Percentiles rank a stretch among this genome's conserved stretches.
These are phyloP conservation scores for Cryptococcus sp. DNA, from an alignment of 1,284 basidiomycete species.

Conservation along the genomic window DNA sequence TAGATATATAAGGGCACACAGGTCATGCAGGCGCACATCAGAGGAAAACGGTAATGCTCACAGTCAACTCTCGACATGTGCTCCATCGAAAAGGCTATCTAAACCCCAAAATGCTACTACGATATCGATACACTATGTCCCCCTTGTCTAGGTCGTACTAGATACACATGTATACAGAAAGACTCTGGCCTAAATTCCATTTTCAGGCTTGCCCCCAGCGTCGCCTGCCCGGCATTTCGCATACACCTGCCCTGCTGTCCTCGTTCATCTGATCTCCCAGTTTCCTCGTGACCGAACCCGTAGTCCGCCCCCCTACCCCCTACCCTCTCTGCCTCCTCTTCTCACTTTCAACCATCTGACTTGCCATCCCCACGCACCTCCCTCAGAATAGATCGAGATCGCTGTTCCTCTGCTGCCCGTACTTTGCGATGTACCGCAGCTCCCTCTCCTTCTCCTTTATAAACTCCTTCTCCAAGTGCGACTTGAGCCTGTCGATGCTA, in stretches of 20 bases:
- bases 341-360: too few relatives aligned
- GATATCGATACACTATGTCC: constrained; percentile 5
- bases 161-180: neutral
- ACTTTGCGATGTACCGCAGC: constrained; percentile 33
- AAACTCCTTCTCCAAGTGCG: constrained; percentile 47
- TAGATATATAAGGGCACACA: too few relatives aligned
- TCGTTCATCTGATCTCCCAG: neutral
- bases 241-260: too few relatives aligned
- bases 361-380: neutral
- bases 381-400: constrained; percentile 20
- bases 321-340: neutral
- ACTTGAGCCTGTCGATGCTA: constrained; percentile 74
- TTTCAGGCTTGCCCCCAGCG: neutral
- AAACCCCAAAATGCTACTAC: too few relatives aligned
- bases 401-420: constrained; percentile 21
- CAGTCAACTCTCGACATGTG: too few relatives aligned
- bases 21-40: too few relatives aligned
- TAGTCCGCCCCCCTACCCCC: neutral
- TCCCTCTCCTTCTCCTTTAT: constrained; percentile 26
- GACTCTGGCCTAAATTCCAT: neutral
- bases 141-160: neutral
- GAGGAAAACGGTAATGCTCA: too few relatives aligned
- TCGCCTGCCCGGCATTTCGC: neutral
- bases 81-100: too few relatives aligned
- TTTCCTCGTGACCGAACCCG: too few relatives aligned